These are phyloP conservation scores for Cytospora mali DNA, from an alignment of 2,329 filamentous ascomycete species.

Conservation along the genomic window DNA sequence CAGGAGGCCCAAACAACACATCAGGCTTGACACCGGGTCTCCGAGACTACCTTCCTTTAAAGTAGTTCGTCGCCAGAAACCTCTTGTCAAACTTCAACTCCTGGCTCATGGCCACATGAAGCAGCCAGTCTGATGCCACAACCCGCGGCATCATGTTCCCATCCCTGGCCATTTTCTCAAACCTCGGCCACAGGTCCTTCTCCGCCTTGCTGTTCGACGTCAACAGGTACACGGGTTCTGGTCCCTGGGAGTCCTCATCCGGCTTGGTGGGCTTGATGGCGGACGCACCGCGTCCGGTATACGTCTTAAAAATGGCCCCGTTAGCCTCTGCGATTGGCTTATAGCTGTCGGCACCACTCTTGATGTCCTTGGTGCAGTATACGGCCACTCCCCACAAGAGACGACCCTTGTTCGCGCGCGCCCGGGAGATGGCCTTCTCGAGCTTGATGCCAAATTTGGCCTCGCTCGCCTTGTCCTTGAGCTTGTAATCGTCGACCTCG, in stretches of 20 bases:
- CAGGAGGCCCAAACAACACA: background rate
- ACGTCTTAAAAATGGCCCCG: constrained; percentile 79
- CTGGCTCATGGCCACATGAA: constrained; percentile 89
- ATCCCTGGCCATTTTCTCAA: constrained; percentile 75
- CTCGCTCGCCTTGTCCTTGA: constrained; percentile 75
- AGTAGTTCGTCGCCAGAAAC: constrained; percentile 57
- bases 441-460: constrained; percentile 71
- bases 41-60: constrained; percentile 31
- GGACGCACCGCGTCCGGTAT: constrained; percentile 71
- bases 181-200: constrained; percentile 75
- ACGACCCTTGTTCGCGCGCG: constrained; percentile 73
- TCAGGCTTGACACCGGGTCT: background rate
- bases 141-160: constrained; percentile 80
- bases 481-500: constrained; percentile 64
- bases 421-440: constrained; percentile 67
- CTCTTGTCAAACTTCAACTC: constrained; percentile 68
- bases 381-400: constrained; percentile 77
- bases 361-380: constrained; percentile 80
- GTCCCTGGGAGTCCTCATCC: constrained; percentile 63
- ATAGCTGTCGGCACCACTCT: constrained; percentile 82
- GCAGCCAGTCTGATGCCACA: constrained; percentile 84
- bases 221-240: constrained; percentile 81
- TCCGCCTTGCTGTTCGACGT: constrained; percentile 70
- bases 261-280: constrained; percentile 65
- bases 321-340: constrained; percentile 86